Percentiles rank a stretch among this genome's conserved stretches.
Conservation (phyloP, 225 moss, liverwort and hornwort species). For the Anthoceros angustus region DNA sequence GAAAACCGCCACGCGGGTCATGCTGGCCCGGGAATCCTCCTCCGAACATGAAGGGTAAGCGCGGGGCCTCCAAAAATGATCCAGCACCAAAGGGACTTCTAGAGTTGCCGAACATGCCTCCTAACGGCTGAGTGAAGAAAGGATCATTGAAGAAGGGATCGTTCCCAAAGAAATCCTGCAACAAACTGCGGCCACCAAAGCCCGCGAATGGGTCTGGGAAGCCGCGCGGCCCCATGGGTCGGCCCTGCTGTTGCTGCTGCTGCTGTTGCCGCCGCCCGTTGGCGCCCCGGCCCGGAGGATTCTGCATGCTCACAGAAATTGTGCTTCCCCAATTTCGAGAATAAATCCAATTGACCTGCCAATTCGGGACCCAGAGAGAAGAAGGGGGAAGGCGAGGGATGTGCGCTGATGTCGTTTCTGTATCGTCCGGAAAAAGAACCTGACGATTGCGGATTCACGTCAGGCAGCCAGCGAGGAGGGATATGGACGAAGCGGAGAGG, state of each 20-base stretch:
- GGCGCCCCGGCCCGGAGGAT: background rate
- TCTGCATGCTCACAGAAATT: background rate
- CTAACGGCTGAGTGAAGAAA: conserved; percentile 1
- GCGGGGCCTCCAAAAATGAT: background rate
- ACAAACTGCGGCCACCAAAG: background rate
- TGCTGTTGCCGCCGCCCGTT: background rate
- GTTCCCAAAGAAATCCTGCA: background rate
- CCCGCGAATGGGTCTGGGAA: background rate
- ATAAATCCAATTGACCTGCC: no score
- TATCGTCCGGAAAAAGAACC: no score
- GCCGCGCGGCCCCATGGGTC: background rate
- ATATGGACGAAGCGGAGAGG: no score
- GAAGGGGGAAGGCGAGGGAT: no score
- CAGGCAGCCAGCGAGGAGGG: no score
- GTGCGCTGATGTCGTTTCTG: no score
- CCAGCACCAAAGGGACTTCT: background rate
- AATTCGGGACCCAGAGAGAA: no score
- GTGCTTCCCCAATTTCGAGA: no score
- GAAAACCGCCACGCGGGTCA: background rate
- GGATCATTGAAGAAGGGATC: conserved; percentile 3
- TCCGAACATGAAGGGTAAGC: background rate
- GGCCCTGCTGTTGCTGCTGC: background rate
- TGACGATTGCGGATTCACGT: no score
- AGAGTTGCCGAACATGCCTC: background rate
- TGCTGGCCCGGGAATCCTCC: background rate